Evolutionary conservation across 2,329 filamentous ascomycete genomes (phyloP), one percentile per base, ranked within the genome.

Genomic region (Bipolaris bicolor): DNA sequence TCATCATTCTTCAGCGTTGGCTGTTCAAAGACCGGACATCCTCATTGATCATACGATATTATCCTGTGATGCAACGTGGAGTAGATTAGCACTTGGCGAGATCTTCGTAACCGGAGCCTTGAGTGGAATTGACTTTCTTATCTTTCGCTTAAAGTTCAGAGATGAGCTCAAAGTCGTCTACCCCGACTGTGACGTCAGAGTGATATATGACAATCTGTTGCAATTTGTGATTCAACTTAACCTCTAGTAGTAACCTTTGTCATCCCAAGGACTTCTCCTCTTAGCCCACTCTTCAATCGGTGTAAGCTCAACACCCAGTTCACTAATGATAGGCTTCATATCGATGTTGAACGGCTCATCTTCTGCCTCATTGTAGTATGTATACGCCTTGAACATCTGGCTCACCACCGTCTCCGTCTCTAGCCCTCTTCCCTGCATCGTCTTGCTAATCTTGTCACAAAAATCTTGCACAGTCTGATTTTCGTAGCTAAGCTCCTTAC

Each of bases 311-410:
- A 74, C 66, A 6, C 71, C 69, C 48, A 78, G 53, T 46, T 76
- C 73, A 40, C 70, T 55, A 52, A 75, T 47, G 3, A 78, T 66
- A 3, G 69, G 62, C 0, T 49, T 58, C 77, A 78, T 78, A 55
- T 79, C 71, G 16, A 78, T 64, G 22, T 72, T 72, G 53, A 79
- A 79, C 24, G 75, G 76, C 49, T 73, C 67, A 18, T 77, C 75
- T 13, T 69, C 68, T 13, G 70, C 66, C 54, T 79, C 74, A 31
- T 78, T 77, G 58, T 79, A 78, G 59, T 74, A 76, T 6, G 76
- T 76, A 60, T 78, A 78, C 7, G 76, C 76, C 61, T 70, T 76
- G 61, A 73, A 76, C 77, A 78, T 79, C 67, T 79, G 73, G 18
- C 57, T 68, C 9, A 77, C 63, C 24, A 78, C 67, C 11, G 58